Conservation (phyloP, 73 alveolate species). For the Strombidium stylifer region DNA sequence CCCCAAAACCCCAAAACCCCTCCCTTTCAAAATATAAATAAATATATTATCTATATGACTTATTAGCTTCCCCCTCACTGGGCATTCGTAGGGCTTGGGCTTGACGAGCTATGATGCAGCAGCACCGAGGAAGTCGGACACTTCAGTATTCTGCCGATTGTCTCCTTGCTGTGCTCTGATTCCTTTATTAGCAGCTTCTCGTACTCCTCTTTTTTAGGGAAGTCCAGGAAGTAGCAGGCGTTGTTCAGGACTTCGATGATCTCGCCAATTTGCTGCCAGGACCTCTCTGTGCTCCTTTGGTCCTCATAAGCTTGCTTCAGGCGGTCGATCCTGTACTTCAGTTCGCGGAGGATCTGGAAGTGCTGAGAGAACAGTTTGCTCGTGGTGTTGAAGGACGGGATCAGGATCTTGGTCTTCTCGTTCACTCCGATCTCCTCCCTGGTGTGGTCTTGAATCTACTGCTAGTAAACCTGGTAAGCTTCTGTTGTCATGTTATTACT, state of each 20-base stretch:
- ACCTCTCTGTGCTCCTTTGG: slow-evolving; percentile 46
- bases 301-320: slow-evolving; percentile 24
- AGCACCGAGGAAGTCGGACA: too few species aligned
- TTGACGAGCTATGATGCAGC: too few species aligned
- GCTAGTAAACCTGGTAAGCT: background rate
- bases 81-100: too few species aligned
- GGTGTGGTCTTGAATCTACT: background rate
- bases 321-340: slow-evolving; percentile 48
- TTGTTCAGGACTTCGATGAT: slow-evolving; percentile 40
- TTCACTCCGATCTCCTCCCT: slow-evolving; percentile 13
- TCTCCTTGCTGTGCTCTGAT: too few species aligned
- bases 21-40: too few species aligned
- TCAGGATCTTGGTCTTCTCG: slow-evolving; percentile 30
- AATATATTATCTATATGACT: too few species aligned
- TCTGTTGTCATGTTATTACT: slow-evolving; percentile 3
- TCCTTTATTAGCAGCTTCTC: background rate
- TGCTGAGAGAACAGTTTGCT: slow-evolving; percentile 54
- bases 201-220: slow-evolving; percentile 35
- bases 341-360: slow-evolving; percentile 49
- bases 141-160: too few species aligned
- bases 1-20: too few species aligned
- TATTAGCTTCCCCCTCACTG: too few species aligned
- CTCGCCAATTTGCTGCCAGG: slow-evolving; percentile 42
- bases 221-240: slow-evolving; percentile 56
- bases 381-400: slow-evolving; percentile 54